Evolutionary conservation across 257 asterid genomes (phyloP).

Genomic region (Nicotiana noctiflora): DNA sequence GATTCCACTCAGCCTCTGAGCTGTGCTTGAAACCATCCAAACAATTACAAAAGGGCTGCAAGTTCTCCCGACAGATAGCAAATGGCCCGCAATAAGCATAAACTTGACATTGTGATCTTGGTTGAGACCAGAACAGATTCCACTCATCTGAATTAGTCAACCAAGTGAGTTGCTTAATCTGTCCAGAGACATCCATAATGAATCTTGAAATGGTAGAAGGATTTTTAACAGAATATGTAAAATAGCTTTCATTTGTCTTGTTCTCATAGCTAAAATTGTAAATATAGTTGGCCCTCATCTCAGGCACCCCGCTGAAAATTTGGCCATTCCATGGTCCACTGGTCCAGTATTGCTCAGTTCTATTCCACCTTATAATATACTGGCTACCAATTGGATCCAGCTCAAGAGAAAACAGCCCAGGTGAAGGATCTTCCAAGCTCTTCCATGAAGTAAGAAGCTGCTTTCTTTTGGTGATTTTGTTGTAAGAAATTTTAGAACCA

Average conservation of each 20-base stretch:
- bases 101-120: constrained; percentile 37
- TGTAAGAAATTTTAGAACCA: constrained; percentile 46
- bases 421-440: constrained; percentile 64
- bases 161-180: constrained; percentile 33
- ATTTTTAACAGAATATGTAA: constrained; percentile 24
- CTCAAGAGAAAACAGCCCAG: constrained; percentile 63
- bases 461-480: constrained; percentile 32
- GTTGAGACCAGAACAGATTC: constrained; percentile 42
- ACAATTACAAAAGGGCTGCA: constrained; percentile 32
- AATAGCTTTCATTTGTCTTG: constrained; percentile 30
- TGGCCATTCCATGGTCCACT: constrained; percentile 66
- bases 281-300: constrained; percentile 22
- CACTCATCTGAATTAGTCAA: constrained; percentile 8
- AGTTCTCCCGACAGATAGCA: constrained; percentile 25
- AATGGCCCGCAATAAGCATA: constrained; percentile 41
- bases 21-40: constrained; percentile 24
- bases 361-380: constrained; percentile 49
- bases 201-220: constrained; percentile 21
- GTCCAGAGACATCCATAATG: constrained; percentile 40
- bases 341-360: constrained; percentile 40
- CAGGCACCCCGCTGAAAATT: constrained; percentile 51
- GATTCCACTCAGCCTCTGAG: constrained; percentile 23
- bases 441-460: constrained; percentile 73
- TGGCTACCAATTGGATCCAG: constrained; percentile 33
- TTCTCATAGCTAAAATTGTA: constrained; percentile 27